Evolutionary conservation across 306 rosid genomes (phyloP), one percentile per base, ranked within the genome.

Genomic region (Prinsepia uniflora): DNA sequence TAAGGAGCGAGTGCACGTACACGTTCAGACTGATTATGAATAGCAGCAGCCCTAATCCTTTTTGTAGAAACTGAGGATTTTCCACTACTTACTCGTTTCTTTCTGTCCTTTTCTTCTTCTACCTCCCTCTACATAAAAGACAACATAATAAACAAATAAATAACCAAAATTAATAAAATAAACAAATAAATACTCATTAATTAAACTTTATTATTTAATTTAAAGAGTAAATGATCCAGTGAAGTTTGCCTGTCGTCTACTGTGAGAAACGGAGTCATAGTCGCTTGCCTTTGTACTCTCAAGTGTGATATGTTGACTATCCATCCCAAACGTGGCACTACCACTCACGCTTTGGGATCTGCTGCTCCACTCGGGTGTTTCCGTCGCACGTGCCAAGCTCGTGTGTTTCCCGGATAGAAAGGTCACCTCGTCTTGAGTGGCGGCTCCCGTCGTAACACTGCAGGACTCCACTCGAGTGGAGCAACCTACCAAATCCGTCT

Each of bases 11-110:
- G 14, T 13, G 34, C 4, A 43, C 80, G 67, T 63, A 94, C 99
- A 39, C 97, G 88, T 85, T 94, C 99, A n/a, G 99, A 94, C 70
- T 91, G 96, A 70, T 94, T 94, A 82, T 94, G 99, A 62, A 89
- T 82, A 6, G 89, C 92, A 22, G 96, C 97, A 46, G 96, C 97
- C 74, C 97, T 83, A 36, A 92, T 86, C 78, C 97, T 80, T 82
- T 89, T 94, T 1, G 86, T 82, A 54, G 86, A 94, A 20, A 52
- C 68, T 0, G 96, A 82, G 40, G 90, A 89, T 79, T 94, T 94
- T 41, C 80, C 63, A 7, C 22, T 78, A 59, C 63, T 47, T n/a
- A n/a, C n/a, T 76, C 71, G 78, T 44, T 80, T 85, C 70, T 79
- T 80, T 81, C 77, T 88, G 53, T 78, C 81, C 42, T 70, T 82